Base-by-base conservation (phyloP, 2,329 filamentous ascomycete genomes). In the Herpotrichia juniperi region DNA sequence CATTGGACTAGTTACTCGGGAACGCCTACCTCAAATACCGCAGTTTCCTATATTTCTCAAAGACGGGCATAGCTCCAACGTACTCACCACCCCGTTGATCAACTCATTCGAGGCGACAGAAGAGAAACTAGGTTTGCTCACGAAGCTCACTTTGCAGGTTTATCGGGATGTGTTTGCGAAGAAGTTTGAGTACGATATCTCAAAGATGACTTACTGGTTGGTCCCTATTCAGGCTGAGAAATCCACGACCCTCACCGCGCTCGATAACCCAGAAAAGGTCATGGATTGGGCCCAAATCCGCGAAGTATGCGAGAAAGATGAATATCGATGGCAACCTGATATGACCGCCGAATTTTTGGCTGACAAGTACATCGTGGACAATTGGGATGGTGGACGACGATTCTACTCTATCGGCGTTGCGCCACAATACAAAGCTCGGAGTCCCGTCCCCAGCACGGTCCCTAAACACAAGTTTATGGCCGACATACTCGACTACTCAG, bases 81-180 rank as follows among this genome's bases (percentile, higher is more conserved):
- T 90, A 1, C 69, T 79, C 2, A 82, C 83, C 9, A 66, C 77
- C 0, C 70, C 79, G 0, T 57, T 88, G 1, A 46, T 64, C 0
- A 61, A 56, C 0, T 64, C 78, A 0, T 59, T 92, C 0, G 10
- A 72, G 1, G 57, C 85, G 0, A 70, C 75, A 0, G 61, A 76
- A 0, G 64, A 75, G 0, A 67, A 79, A 1, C 58, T 91, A 0
- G 72, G 81, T 0, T 69, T 77, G 1, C 69, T 97, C n/a, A 86
- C 85, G 0, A 73, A 71, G 0, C 96, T 94, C 68, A 96, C 90
- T 0, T 75, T 96, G 34, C 81, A 83, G 4, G 73, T 96, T 0
- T 97, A 96, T 71, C 77, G 84, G 14, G 91, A 97, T 61, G 78
- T 97, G 0, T 97, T 96, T 76, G 93, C 92, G 72, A 99, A 99